A percentile compares a stretch with the other conserved stretches of the same genome.
phyloP scores from a whole-genome alignment of 345 rosid genomes.

The Triadica sebifera region DNA sequence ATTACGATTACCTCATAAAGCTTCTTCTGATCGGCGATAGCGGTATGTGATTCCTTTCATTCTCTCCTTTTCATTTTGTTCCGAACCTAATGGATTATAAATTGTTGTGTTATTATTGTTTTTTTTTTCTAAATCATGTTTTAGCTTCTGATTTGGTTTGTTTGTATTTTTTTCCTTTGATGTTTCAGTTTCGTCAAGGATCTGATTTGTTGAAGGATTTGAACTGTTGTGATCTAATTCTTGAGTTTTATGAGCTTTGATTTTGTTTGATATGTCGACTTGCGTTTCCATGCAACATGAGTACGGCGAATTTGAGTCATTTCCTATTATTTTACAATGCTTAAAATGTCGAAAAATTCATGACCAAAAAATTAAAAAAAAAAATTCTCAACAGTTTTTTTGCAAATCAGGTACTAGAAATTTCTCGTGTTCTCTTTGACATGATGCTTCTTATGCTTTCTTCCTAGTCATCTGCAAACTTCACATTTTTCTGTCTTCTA shows the following conservation, averaged over 20 bases:
- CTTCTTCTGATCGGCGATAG: constrained; percentile 32
- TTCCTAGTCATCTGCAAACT: background rate
- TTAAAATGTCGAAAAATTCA: too few species aligned
- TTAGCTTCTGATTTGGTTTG: background rate
- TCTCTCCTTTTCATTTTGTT: background rate
- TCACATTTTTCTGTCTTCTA: too few species aligned
- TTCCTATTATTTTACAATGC: too few species aligned
- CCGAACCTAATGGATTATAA: background rate
- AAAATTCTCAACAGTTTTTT: background rate
- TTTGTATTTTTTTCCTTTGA: too few species aligned
- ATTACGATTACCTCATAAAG: constrained; percentile 28
- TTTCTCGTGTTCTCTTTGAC: background rate
- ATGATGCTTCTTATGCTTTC: background rate
- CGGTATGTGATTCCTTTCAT: constrained; percentile 7
- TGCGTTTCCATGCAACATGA: background rate
- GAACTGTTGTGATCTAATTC: background rate
- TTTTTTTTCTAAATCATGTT: background rate
- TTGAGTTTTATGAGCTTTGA: background rate
- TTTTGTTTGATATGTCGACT: background rate
- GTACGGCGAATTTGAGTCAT: too few species aligned
- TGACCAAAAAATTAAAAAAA: too few species aligned
- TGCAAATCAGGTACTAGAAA: background rate
- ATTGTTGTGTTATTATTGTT: background rate
- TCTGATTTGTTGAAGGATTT: background rate
- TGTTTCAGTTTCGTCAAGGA: background rate